Conservation (phyloP, 805 yeast species). For the Kregervanrija pseudodelftensis region DNA sequence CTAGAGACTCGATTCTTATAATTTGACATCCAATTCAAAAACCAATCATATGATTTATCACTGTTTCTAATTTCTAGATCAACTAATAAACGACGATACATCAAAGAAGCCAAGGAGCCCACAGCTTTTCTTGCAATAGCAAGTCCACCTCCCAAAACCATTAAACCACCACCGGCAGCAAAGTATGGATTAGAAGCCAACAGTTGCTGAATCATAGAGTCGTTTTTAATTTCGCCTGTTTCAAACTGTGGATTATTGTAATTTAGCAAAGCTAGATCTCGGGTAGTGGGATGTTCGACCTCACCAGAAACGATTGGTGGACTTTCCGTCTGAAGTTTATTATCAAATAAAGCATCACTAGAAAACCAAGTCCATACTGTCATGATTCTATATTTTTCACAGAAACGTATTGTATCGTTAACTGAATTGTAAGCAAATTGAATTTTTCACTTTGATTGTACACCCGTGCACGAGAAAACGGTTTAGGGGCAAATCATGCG, state of each 20-base stretch:
- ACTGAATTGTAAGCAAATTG: too few relatives aligned
- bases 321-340: too few relatives aligned
- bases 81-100: constrained; percentile 78
- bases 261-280: constrained; percentile 44
- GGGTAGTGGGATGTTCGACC: constrained; percentile 8
- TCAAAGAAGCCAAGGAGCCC: constrained; percentile 52
- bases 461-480: too few relatives aligned
- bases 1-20: constrained; percentile 69
- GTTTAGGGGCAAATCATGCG: too few relatives aligned
- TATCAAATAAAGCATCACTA: too few relatives aligned
- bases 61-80: constrained; percentile 90
- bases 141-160: constrained; percentile 87
- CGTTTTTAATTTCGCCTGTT: not conserved
- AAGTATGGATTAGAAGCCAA: constrained; percentile 71
- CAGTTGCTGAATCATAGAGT: constrained; percentile 32
- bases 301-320: not conserved
- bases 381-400: too few relatives aligned
- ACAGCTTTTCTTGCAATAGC: constrained; percentile 71
- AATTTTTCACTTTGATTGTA: too few relatives aligned
- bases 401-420: too few relatives aligned
- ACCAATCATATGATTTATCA: constrained; percentile 93
- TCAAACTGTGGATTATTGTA: constrained; percentile 9
- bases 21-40: constrained; percentile 91
- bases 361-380: too few relatives aligned
- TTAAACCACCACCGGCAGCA: constrained; percentile 97